A percentile compares a stretch with the other conserved stretches of the same genome.
phyloP scores from a whole-genome alignment of 2,329 filamentous ascomycete genomes.

The Venturia pyrina region DNA sequence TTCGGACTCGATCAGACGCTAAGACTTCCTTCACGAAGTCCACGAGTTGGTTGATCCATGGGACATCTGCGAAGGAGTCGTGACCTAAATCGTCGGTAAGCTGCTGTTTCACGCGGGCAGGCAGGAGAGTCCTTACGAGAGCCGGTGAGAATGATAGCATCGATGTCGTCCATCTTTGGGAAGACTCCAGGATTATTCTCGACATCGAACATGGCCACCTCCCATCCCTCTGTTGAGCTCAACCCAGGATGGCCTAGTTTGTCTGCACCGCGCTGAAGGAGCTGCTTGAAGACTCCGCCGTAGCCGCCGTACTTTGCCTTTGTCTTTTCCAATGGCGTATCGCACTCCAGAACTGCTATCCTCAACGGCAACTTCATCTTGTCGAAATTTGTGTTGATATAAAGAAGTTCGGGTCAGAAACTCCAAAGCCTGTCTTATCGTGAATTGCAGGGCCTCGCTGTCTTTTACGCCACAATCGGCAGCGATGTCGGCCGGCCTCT shows the following conservation, averaged over 20 bases:
- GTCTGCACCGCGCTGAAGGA: slow-evolving; percentile 42
- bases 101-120: neutral
- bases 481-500: neutral
- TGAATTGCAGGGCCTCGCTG: neutral
- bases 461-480: neutral
- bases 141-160: slow-evolving; percentile 76
- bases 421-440: neutral
- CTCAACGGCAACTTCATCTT: slow-evolving; percentile 38
- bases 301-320: slow-evolving; percentile 61
- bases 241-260: slow-evolving; percentile 30
- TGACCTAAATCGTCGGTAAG: slow-evolving; percentile 38
- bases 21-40: slow-evolving; percentile 55
- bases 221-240: slow-evolving; percentile 33
- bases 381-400: neutral
- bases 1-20: slow-evolving; percentile 49
- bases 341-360: slow-evolving; percentile 82
- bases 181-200: slow-evolving; percentile 56
- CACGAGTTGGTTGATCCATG: slow-evolving; percentile 69
- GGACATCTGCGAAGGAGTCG: slow-evolving; percentile 61
- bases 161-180: slow-evolving; percentile 62
- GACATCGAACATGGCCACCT: slow-evolving; percentile 60
- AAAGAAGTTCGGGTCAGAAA: neutral
- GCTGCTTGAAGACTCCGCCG: slow-evolving; percentile 48
- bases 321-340: slow-evolving; percentile 59
- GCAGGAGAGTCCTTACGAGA: slow-evolving; percentile 35